Evolutionary conservation across 345 rosid species (phyloP).

Genomic region (Noccaea caerulescens): DNA sequence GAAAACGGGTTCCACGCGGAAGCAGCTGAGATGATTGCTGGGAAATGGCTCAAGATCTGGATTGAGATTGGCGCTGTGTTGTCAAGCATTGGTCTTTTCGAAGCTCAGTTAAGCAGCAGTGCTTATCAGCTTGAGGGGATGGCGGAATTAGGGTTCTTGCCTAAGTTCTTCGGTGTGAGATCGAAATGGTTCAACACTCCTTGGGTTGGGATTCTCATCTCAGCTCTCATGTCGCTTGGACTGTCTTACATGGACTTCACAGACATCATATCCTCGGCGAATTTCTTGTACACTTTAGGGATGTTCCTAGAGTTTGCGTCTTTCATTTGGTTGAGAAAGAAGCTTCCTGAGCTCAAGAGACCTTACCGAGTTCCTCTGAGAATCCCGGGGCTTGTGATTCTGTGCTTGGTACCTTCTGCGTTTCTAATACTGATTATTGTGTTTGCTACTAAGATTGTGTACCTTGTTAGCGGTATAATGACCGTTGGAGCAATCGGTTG

Average conservation of each 20-base stretch:
- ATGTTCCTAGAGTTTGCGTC: constrained; percentile 77
- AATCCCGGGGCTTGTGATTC: constrained; percentile 51
- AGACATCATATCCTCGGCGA: constrained; percentile 64
- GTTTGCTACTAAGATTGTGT: constrained; percentile 64
- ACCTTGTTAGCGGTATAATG: constrained; percentile 62
- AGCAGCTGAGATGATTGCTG: constrained; percentile 74
- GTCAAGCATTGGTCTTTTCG: constrained; percentile 72
- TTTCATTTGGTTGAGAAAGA: constrained; percentile 67
- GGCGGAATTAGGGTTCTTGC: constrained; percentile 73
- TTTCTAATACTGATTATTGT: constrained; percentile 60
- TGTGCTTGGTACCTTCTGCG: constrained; percentile 68
- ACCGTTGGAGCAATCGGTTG: constrained; percentile 66
- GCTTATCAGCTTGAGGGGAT: constrained; percentile 78
- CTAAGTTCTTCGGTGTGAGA: constrained; percentile 52
- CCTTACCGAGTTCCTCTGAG: constrained; percentile 66
- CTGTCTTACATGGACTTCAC: constrained; percentile 60
- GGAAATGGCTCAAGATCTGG: constrained; percentile 79
- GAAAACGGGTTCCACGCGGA: constrained; percentile 72
- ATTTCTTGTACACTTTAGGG: constrained; percentile 75
- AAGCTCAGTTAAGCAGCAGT: constrained; percentile 82
- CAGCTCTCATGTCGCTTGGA: constrained; percentile 55
- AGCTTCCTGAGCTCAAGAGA: constrained; percentile 55
- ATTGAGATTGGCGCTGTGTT: constrained; percentile 74
- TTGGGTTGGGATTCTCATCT: constrained; percentile 69
- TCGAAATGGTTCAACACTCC: constrained; percentile 78